Base-by-base conservation (phyloP, 2,329 filamentous ascomycete genomes). In the Huntiella moniliformis region DNA sequence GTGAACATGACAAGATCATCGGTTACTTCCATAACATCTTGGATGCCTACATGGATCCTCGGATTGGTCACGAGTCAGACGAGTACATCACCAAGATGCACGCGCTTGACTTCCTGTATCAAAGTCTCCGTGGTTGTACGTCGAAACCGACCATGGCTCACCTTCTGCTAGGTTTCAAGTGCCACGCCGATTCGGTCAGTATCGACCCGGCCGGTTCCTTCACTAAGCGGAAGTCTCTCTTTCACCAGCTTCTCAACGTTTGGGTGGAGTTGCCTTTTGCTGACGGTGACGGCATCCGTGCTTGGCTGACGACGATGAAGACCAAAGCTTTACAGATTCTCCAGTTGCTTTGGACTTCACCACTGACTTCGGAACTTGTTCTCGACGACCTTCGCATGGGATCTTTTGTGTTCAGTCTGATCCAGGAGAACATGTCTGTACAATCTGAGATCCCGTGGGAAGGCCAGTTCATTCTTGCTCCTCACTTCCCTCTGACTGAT, bases 71-170 rank as follows among this genome's bases (percentile, higher is more conserved):
- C 35, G 68, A 75, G 37, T 77, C 82, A 1, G 70, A 82, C 0
- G 76, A 77, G 49, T 94, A 91, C 59, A 65, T 80, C 48, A 82
- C 86, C 57, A 93, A 95, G 60, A 67, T 83, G 45, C 81, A 80
- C 50, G 78, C 96, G 16, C 70, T 98, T 4, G 80, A 88, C 52
- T 88, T 98, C 55, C 65, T 99, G 34, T 81, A 83, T 53, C 74
- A 77, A 46, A 93, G 84, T 56, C 68, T 98, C 2, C 71, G 73
- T 45, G 76, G 80, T 32, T 80, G 79, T 18, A 78, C 82, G 1
- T 73, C 80, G 54, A 74, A 78, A 53, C 87, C 91, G 4, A 92
- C 81, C 2, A 79, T 98, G 53, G 91, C 88, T 0, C 92, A 98
- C 59, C 69, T 93, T 39, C 67, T 98, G 2, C 74, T 98, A 4